Percentiles rank a stretch among this genome's conserved stretches.
Evolutionary conservation across 805 yeast species (phyloP).

Genomic region (Ogataea nakhonphanomensis): DNA sequence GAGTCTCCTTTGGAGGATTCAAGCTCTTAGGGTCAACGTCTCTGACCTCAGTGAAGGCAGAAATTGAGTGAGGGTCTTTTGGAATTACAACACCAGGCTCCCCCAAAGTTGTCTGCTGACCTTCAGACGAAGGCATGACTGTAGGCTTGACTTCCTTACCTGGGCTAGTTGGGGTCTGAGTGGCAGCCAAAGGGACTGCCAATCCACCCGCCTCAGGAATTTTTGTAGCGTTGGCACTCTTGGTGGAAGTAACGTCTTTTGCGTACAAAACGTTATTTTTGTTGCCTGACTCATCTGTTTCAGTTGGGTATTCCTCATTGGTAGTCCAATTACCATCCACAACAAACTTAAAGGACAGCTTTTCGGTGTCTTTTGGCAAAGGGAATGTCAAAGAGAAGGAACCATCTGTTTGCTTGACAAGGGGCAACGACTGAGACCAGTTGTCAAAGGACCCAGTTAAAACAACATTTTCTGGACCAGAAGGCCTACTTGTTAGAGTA

Average conservation of each 20-base stretch:
- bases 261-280: constrained; percentile 47
- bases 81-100: constrained; percentile 78
- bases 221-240: constrained; percentile 28
- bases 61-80: constrained; percentile 55
- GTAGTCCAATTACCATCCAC: constrained; percentile 60
- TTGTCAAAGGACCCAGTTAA: constrained; percentile 61
- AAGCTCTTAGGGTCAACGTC: constrained; percentile 58
- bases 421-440: constrained; percentile 49
- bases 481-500: constrained; percentile 25
- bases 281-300: constrained; percentile 48
- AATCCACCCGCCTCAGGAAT: constrained; percentile 51
- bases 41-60: constrained; percentile 58
- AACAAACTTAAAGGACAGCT: constrained; percentile 48
- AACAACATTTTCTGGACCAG: constrained; percentile 40
- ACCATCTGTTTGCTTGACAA: constrained; percentile 42
- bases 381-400: constrained; percentile 33
- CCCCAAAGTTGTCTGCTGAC: constrained; percentile 45
- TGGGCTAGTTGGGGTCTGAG: constrained; percentile 5
- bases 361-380: constrained; percentile 23
- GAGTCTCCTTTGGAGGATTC: constrained; percentile 32
- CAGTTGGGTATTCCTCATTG: constrained; percentile 37
- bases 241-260: constrained; percentile 33
- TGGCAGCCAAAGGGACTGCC: constrained; percentile 23
- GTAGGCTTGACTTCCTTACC: constrained; percentile 44
- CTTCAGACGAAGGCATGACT: constrained; percentile 46